Base-by-base conservation (phyloP, 169 alveolate genomes). In the Cyclospora cayetanensis region DNA sequence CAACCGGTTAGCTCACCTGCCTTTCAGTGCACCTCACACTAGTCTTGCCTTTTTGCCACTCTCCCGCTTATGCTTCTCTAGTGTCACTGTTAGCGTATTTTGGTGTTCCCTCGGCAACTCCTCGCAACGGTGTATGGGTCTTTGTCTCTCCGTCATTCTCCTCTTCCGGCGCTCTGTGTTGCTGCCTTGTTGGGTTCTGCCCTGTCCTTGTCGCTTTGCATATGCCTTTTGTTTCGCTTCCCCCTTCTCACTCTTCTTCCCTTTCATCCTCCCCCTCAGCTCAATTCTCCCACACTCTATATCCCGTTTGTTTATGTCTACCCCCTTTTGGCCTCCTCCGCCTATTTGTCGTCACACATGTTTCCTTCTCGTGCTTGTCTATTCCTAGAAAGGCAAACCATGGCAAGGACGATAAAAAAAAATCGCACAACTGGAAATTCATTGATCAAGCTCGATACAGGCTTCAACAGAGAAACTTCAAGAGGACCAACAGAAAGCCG, bases 391-490 rank as follows among this genome's bases (percentile, higher is more conserved):
- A 60, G 27, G n/a, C n/a, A 12, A 60, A n/a, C 11, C 15, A 60
- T n/a, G 1, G 34, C 27, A 9, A 20, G 15, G 35, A 60, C 35
- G n/a, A 15, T 7, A 60, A 31, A 31, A n/a, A 12, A n/a, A 60
- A 1, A n/a, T 20, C 27, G 18, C n/a, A n/a, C 22, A 22, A 34
- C 27, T 27, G 41, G 34, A 34, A 43, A 70, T 35, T 77, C 46
- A 25, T 43, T 4, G 88, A 77, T 7, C 66, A 50, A 25, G 88
- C 88, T 27, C 42, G 50, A 50, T 77, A 77, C 70, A 53, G n/a
- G 42, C 5, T 77, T 11, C 88, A 77, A 31, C 88, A 77, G 70
- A n/a, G 88, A 42, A 52, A 77, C 52, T 34, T 77, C 72, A 77
- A 77, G 66, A 20, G 34, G 9, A 60, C 15, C 72, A 46, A n/a